Base-by-base conservation (phyloP, 1,139 yeast genomes). In the Meyerozyma athensensis region DNA sequence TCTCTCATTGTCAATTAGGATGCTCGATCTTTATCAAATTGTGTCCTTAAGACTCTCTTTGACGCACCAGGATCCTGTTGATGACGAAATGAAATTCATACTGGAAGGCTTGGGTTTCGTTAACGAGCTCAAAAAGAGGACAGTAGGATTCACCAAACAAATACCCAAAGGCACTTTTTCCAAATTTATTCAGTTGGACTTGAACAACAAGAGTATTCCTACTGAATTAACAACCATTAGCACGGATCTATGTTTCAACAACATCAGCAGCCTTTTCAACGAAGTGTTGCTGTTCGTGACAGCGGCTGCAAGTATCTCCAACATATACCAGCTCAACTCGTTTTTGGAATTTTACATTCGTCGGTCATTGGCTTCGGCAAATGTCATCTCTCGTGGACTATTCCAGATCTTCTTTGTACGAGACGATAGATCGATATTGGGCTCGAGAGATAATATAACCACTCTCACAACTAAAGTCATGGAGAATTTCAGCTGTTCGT, bases 181-280 rank as follows among this genome's bases (percentile, higher is more conserved):
- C 3, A 74, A 71, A 16, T 75, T 75, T 41, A 76, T 79, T 39
- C 81, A 82, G 30, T 59, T 64, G 35, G 73, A 76, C 42, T 58
- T 73, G 28, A 75, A 74, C 43, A 82, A 82, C 54, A 70, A 71
- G 41, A 71, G 77, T 35, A 85, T 87, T 10, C 81, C 81, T 1
- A 63, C 69, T 26, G 64, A 63, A 0, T 49, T 78, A 12, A 56
- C 56, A 32, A 48, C 45, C 17, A 46, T 63, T 1, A 48, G 54
- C 3, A 45, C 51, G 7, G 43, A 46, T 3, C 53, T 52, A 14
- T 51, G 69, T 1, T 58, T 71, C 32, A 44, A 50, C 2, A 61
- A 61, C 24, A 54, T 79, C 2, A 44, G 47, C 2, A 51, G 56
- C 2, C 54, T 79, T 14, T 60, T 74, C 26, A 42, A 50, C 3